phyloP scores from a whole-genome alignment of 2,329 filamentous ascomycete species.

The Penicillium sp. region DNA sequence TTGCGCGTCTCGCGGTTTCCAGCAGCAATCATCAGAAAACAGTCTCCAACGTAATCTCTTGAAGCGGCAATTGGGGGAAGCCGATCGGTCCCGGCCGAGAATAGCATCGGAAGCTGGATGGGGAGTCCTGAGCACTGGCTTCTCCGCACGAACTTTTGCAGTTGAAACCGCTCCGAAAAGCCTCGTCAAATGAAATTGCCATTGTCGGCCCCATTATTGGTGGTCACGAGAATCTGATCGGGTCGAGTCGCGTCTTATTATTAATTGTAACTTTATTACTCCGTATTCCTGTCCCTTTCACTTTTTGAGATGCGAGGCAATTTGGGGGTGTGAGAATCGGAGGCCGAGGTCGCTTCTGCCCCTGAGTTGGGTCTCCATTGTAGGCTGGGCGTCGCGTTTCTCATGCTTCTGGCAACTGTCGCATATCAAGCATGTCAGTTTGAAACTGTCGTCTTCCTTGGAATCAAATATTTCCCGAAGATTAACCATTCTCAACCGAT shows the following conservation, averaged over 20 bases:
- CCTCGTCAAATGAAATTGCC: constrained; percentile 13
- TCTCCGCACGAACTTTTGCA: constrained; percentile 14
- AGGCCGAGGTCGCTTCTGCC: constrained; percentile 1
- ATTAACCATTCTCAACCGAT: constrained; percentile 4
- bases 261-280: constrained; percentile 9
- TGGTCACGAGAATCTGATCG: constrained; percentile 14
- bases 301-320: neutral
- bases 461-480: constrained; percentile 1
- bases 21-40: neutral
- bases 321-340: neutral
- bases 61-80: constrained; percentile 14
- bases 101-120: constrained; percentile 23
- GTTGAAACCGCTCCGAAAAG: constrained; percentile 10
- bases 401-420: neutral
- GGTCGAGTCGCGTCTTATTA: constrained; percentile 15
- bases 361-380: neutral
- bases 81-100: constrained; percentile 31
- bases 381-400: neutral
- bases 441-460: neutral
- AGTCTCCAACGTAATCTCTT: neutral
- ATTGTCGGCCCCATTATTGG: constrained; percentile 13
- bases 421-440: neutral
- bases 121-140: neutral
- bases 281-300: neutral
- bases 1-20: neutral